Evolutionary conservation across 768 basidiomycete species (phyloP).

Genomic region (Suillus spraguei): DNA sequence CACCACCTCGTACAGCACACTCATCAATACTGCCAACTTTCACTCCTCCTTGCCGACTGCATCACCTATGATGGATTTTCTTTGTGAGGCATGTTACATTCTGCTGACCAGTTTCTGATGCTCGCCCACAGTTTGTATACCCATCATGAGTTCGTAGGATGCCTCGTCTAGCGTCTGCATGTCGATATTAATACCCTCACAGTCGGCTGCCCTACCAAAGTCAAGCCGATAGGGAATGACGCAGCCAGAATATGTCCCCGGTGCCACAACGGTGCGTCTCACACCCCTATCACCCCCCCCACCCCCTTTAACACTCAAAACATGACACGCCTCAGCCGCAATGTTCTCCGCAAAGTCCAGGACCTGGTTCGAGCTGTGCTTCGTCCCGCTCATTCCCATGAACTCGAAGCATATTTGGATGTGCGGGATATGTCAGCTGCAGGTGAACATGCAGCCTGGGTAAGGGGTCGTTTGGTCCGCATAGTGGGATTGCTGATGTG

Average conservation of each 20-base stretch:
- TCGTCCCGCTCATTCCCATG: constrained; percentile 70
- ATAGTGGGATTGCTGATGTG: background rate
- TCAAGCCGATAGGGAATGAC: constrained; percentile 57
- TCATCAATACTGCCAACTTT: background rate
- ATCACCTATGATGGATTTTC: constrained; percentile 24
- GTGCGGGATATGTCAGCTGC: constrained; percentile 74
- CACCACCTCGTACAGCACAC: background rate
- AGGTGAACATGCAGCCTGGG: constrained; percentile 52
- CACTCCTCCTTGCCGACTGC: background rate
- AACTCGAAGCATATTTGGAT: constrained; percentile 64
- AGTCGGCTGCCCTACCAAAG: constrained; percentile 70
- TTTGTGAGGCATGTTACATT: constrained; percentile 26
- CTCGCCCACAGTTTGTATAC: constrained; percentile 47
- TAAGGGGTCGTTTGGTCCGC: constrained; percentile 29
- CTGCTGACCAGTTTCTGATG: constrained; percentile 30
- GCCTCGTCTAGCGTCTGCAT: constrained; percentile 10
- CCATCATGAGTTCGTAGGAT: constrained; percentile 47
- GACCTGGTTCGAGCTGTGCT: constrained; percentile 78
- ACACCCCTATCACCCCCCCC: background rate
- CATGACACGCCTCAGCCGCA: constrained; percentile 43
- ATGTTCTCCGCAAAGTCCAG: constrained; percentile 65
- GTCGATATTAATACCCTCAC: constrained; percentile 9
- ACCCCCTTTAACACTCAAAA: background rate
- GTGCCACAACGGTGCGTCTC: constrained; percentile 68
- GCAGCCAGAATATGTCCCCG: constrained; percentile 64